Base-by-base conservation (phyloP, 805 yeast genomes). In the Pichia sporocuriosa region DNA sequence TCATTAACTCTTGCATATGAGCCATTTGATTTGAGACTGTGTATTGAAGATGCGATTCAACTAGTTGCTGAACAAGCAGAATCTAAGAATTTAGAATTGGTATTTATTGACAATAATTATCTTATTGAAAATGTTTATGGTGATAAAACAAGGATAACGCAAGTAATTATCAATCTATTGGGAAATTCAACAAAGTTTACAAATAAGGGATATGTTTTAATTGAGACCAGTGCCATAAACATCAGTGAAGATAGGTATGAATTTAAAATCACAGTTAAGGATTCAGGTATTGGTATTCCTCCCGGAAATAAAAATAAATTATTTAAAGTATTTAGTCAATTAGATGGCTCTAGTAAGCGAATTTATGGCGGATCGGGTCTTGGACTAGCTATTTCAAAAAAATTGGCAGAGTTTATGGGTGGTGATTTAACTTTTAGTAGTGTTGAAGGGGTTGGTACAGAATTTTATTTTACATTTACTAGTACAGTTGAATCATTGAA, bases 331-430 rank as follows among this genome's bases (percentile, higher is more conserved):
- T 73, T 73, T 48, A 67, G 73, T 32, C 79, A 74, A 56, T 77
- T 72, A n/a, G 79, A 73, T 51, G 75, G 75, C 3, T 69, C 76
- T 9, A 66, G 77, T 1, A 59, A 73, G 43, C 53, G 79, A 45
- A 68, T 61, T 10, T 69, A 65, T 56, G 79, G 79, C 4, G 79
- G 79, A 3, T 65, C 77, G 0, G 79, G 96, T 1, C 67, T 88
- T 32, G 97, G 97, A 2, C 69, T 88, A 32, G 69, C 76, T 5
- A 89, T 88, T 53, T 89, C 95, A 58, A 68, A 84, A 40, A 96
- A 87, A 60, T 69, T 88, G 39, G 95, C 95, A 0, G 74, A 72
- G 24, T 73, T 86, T 74, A 88, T 88, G 96, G 71, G 77, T 37
- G 53, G 79, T 1, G 56, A 58, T 4, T 59, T 73, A 22, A 58